A percentile compares a stretch with the other conserved stretches of the same genome.
phyloP scores from a whole-genome alignment of 2,329 filamentous ascomycete species.

The Metarhizium brunneum region DNA sequence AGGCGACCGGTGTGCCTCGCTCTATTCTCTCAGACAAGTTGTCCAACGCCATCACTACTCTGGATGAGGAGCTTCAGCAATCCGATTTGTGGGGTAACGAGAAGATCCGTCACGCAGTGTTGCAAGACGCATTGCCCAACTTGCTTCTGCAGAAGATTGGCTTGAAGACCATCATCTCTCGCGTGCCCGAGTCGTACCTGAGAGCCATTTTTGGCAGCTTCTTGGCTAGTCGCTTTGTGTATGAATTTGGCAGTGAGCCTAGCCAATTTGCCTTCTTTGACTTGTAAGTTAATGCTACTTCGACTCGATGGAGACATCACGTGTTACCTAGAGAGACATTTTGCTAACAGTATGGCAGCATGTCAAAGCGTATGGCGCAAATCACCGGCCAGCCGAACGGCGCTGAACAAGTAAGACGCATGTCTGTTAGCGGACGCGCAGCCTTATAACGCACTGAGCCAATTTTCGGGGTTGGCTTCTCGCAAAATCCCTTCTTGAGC shows the following conservation, averaged over 20 bases:
- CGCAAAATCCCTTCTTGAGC: background rate
- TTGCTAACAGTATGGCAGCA: constrained; percentile 30
- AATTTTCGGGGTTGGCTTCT: background rate
- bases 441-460: background rate
- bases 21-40: constrained; percentile 89
- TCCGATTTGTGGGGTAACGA: constrained; percentile 86
- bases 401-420: constrained; percentile 17
- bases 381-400: constrained; percentile 20
- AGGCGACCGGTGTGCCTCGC: constrained; percentile 67
- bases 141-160: constrained; percentile 84
- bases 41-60: constrained; percentile 84
- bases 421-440: constrained; percentile 13
- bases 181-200: constrained; percentile 87
- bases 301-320: background rate
- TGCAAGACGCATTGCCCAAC: constrained; percentile 77
- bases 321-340: background rate
- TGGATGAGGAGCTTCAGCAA: constrained; percentile 92
- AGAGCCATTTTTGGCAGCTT: constrained; percentile 94
- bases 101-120: constrained; percentile 65
- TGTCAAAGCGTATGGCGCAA: constrained; percentile 55
- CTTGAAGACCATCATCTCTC: constrained; percentile 73
- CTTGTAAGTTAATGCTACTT: constrained; percentile 58
- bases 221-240: constrained; percentile 90
- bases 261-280: constrained; percentile 98
- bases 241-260: constrained; percentile 84